Conservation (phyloP, 768 basidiomycete genomes). For the Daedaleopsis sinensis region DNA sequence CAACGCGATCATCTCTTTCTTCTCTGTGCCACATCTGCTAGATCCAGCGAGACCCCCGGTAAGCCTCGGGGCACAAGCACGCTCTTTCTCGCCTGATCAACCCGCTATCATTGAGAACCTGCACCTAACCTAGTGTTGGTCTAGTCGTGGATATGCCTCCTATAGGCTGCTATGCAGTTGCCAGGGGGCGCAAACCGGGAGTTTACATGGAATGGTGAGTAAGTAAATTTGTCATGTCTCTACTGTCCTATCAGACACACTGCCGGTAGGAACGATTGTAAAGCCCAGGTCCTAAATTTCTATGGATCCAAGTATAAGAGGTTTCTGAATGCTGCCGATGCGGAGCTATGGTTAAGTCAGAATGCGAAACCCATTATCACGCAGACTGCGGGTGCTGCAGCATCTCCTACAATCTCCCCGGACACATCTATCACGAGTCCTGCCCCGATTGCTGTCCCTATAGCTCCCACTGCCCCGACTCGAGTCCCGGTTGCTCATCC, state of each 20-base stretch:
- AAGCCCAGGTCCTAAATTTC: slow-evolving; percentile 68
- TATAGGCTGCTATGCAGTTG: slow-evolving; percentile 13
- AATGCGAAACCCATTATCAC: background rate
- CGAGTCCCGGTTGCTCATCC: background rate
- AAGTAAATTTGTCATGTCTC: background rate
- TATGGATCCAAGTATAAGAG: slow-evolving; percentile 66
- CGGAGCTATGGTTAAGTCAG: slow-evolving; percentile 52
- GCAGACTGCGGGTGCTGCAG: background rate
- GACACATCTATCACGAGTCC: background rate
- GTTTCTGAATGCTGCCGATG: slow-evolving; percentile 56
- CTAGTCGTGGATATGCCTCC: background rate
- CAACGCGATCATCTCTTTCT: too few relatives aligned
- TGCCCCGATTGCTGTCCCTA: background rate
- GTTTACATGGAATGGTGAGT: slow-evolving; percentile 12
- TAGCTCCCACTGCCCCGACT: background rate
- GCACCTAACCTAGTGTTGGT: too few relatives aligned
- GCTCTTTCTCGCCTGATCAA: too few relatives aligned
- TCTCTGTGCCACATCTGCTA: too few relatives aligned
- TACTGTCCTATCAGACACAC: background rate
- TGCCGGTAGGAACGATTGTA: slow-evolving; percentile 66
- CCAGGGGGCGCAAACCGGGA: slow-evolving; percentile 12
- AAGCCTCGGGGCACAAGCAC: too few relatives aligned
- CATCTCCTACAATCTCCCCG: background rate
- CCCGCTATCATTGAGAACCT: too few relatives aligned
- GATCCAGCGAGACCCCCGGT: too few relatives aligned